These are phyloP conservation scores for Populus nigra DNA, from an alignment of 345 rosid genomes.

Conservation along the genomic window DNA sequence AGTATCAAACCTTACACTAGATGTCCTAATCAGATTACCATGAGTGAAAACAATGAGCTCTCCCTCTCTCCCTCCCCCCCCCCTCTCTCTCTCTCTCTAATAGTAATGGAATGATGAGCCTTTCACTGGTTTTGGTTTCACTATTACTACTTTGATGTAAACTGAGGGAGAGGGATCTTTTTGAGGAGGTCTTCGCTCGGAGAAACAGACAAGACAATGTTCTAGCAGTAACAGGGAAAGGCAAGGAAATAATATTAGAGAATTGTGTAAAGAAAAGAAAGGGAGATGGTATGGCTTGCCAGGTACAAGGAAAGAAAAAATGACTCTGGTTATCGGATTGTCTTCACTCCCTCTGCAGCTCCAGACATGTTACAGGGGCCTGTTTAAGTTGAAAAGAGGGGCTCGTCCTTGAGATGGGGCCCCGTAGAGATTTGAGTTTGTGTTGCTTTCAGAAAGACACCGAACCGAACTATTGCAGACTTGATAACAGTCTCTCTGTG, in stretches of 20 bases:
- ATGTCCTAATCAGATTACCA: constrained; percentile 15
- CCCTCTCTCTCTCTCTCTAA: neutral
- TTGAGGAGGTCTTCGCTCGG: neutral
- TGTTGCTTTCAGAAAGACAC: neutral
- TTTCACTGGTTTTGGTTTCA: constrained; percentile 5
- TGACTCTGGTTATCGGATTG: neutral
- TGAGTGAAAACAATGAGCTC: constrained; percentile 8
- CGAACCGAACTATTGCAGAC: too few species aligned
- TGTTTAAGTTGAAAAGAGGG: neutral
- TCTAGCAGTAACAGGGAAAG: neutral
- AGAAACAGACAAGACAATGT: constrained; percentile 16
- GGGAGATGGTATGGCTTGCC: neutral
- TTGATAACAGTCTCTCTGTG: too few species aligned
- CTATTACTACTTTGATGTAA: constrained; percentile 6
- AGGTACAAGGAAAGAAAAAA: neutral
- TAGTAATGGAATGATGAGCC: neutral
- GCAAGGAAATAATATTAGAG: neutral
- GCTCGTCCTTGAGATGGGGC: neutral
- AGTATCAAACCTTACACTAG: constrained; percentile 7
- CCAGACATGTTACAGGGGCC: neutral
- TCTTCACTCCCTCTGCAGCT: neutral
- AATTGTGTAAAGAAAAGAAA: too few species aligned
- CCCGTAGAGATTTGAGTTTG: neutral
- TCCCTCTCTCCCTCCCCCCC: neutral
- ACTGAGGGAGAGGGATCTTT: neutral